Base-by-base conservation (phyloP, 1,284 basidiomycete genomes). In the Mycena citricolor region DNA sequence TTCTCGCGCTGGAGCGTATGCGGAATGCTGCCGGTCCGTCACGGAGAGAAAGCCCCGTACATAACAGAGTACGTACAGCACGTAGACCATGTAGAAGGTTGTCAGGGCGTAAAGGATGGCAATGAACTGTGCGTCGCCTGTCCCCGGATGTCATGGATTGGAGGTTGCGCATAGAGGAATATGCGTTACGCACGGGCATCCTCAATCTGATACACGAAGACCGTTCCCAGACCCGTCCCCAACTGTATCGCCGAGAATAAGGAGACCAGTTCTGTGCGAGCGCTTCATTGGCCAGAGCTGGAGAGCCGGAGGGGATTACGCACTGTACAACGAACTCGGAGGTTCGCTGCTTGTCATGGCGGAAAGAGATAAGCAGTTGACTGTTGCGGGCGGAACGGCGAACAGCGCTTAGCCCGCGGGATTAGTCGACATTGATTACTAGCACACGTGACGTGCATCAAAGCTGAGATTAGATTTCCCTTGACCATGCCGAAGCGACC, bases 91-190 rank as follows among this genome's bases (percentile, higher is more conserved):
- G 46, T 52, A 52, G 42, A 42, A 48, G 5, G 50, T 52, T 20
- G 13, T 25, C 20, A 45, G 4, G 1, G 50, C 35, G 17, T 48
- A 52, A 3, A 52, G 42, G n/a, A 49, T 30, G 2, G 50, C 50
- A n/a, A 52, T 52, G 32, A 52, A 42, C 25, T 52, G 46, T 2
- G 50, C 41, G 46, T 52, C 39, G 1, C 35, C 50, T 52, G 32
- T 5, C 10, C 26, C 1, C 16, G 10, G 8, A n/a, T 13, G 16
- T 28, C n/a, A 17, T 20, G 2, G 11, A 25, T 14, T 21, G 11
- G 10, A 4, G 8, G 28, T 8, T 17, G 2, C 8, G 16, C 7
- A 17, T 20, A 8, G 21, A 19, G 14, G 20, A 14, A 8, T 12
- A 8, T 8, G 29, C 8, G 8, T 13, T 13, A 8, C 46, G 14